Evolutionary conservation across 345 rosid genomes (phyloP), one percentile per base, ranked within the genome.

Genomic region (Lumnitzera racemosa): DNA sequence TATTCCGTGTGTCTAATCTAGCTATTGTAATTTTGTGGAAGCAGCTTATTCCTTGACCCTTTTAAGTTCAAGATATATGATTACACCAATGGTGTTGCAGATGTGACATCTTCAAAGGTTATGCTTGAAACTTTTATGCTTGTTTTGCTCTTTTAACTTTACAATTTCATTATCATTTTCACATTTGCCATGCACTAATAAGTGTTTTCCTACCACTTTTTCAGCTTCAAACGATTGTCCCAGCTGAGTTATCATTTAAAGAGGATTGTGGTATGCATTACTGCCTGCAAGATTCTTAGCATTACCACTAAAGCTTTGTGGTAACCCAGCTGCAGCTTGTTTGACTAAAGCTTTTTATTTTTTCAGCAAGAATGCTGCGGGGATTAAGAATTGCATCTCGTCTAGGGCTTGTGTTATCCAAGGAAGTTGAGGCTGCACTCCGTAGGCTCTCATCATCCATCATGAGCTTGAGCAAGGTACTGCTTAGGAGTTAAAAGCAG

Each of bases 351-450:
- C 43, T 36, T 36, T 36, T 9, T 4, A 36, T 36, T 9, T 36
- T 36, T 81, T 70, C 81, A 94, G 99, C 95, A 59, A 90, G 97
- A 79, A 81, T 94, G 50, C 85, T 94, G 67, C 84, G 97, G 62
- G 97, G 95, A 53, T 64, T 90, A 74, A 86, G 99, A 70, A 79
- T 94, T 65, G 95, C 96, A 2, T 96, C 95, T 63, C 97, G 97
- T 56, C 64, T 94, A 62, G 77, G 87, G 62, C 75, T 90, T 60
- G 77, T 85, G 53, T 59, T 94, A 51, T 76, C 90, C 57, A 73
- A 70, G 79, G 97, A 90, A 49, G 72, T 76, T 67, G 79, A 80
- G 73, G 61, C 64, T 67, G 96, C 99, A 51, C 83, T 94, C 36
- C 70, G 46, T 54, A 65, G 84, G 24, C 78, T 80, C 69, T 76